Percentiles rank a stretch among this genome's conserved stretches.
Conservation (phyloP, 805 yeast species). For the Torulaspora quercuum region DNA sequence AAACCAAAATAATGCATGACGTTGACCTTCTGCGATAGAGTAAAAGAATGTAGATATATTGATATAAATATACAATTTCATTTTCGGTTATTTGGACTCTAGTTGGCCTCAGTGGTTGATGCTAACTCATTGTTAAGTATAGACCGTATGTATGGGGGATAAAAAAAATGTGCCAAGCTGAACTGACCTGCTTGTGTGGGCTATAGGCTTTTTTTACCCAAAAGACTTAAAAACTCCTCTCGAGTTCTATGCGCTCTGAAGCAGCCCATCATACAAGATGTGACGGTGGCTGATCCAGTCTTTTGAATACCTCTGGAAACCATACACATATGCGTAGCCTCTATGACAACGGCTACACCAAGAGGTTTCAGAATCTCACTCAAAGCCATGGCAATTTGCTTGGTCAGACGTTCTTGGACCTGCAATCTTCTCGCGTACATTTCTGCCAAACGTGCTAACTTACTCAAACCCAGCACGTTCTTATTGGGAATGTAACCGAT, state of each 20-base stretch:
- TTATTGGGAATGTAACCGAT: slow-evolving; percentile 97
- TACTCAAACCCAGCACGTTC: slow-evolving; percentile 86
- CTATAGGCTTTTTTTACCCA: slow-evolving; percentile 51
- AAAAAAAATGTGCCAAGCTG: too few relatives aligned
- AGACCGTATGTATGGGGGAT: too few relatives aligned
- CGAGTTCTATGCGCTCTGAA: slow-evolving; percentile 94
- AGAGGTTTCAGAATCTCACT: slow-evolving; percentile 87
- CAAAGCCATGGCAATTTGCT: slow-evolving; percentile 95
- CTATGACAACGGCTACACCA: slow-evolving; percentile 98
- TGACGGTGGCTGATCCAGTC: slow-evolving; percentile 87
- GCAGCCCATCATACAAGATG: slow-evolving; percentile 96
- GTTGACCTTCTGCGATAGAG: neutral
- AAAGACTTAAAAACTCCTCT: slow-evolving; percentile 85
- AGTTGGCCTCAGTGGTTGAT: too few relatives aligned
- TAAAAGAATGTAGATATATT: slow-evolving; percentile 5
- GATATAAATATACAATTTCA: slow-evolving; percentile 3
- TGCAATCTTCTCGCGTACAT: slow-evolving; percentile 94
- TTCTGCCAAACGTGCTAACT: slow-evolving; percentile 92
- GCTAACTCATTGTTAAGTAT: too few relatives aligned
- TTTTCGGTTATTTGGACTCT: neutral
- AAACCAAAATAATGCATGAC: neutral
- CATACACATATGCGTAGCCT: slow-evolving; percentile 99
- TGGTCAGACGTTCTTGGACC: slow-evolving; percentile 96
- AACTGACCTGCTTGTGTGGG: neutral
- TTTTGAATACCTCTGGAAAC: slow-evolving; percentile 97